These are phyloP conservation scores for Solanum hybrid DNA, from an alignment of 305 asterid species.

Conservation along the genomic window DNA sequence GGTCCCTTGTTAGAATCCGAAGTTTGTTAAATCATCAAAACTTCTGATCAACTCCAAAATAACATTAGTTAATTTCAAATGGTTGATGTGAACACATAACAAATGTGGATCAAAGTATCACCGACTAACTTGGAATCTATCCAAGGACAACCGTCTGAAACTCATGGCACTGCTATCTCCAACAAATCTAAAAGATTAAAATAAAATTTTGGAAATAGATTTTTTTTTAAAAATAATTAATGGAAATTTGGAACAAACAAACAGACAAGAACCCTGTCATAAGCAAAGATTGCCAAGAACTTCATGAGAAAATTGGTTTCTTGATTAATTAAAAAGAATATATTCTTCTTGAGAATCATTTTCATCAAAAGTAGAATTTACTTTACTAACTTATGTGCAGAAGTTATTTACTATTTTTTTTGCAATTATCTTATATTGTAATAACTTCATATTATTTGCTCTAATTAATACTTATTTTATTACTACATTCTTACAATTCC, in stretches of 20 bases:
- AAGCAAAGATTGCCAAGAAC: not conserved
- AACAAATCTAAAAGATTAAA: not conserved
- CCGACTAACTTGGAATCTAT: not conserved
- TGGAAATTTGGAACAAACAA: not conserved
- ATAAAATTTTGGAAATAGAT: not conserved
- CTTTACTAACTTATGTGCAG: not conserved
- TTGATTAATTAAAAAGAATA: too few relatives aligned
- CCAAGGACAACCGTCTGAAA: not conserved
- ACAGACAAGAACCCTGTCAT: not conserved
- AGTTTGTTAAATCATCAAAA: not conserved
- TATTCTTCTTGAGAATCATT: not conserved
- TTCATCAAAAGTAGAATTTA: not conserved
- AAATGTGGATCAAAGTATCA: not conserved
- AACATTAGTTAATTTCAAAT: not conserved
- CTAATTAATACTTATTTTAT: not conserved
- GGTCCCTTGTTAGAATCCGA: not conserved
- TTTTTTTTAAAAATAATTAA: not conserved
- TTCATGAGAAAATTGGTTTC: not conserved
- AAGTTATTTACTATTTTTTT: not conserved
- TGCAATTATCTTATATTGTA: not conserved
- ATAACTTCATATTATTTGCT: not conserved
- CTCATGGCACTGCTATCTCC: not conserved
- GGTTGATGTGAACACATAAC: not conserved
- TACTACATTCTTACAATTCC: not conserved
- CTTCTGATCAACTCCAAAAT: not conserved